Conservation (phyloP, 148 eudicot species). For the Chenopodium quinoa region DNA sequence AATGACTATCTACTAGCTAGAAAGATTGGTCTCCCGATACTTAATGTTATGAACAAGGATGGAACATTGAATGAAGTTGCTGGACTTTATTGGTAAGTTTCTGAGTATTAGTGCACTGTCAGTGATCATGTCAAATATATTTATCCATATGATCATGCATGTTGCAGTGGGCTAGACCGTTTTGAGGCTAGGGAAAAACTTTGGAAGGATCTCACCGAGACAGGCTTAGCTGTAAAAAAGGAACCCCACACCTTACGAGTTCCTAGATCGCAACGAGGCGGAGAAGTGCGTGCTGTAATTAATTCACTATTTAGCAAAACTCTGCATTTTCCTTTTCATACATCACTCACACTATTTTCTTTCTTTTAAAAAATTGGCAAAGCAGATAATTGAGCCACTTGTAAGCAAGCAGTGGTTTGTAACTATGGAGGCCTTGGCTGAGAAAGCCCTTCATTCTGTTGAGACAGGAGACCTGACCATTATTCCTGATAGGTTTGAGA, state of each 20-base stretch:
- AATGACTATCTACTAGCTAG: slow-evolving; percentile 96
- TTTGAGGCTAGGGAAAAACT: slow-evolving; percentile 90
- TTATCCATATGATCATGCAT: slow-evolving; percentile 18
- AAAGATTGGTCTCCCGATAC: slow-evolving; percentile 92
- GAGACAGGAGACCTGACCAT: slow-evolving; percentile 77
- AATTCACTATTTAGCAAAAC: background rate
- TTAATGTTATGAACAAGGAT: slow-evolving; percentile 93
- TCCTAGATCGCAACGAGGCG: slow-evolving; percentile 97
- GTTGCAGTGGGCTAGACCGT: slow-evolving; percentile 86
- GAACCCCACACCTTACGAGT: slow-evolving; percentile 79
- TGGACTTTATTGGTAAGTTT: slow-evolving; percentile 67
- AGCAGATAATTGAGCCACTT: slow-evolving; percentile 88
- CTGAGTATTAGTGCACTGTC: background rate
- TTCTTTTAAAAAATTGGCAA: slow-evolving; percentile 8
- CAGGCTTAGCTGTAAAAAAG: slow-evolving; percentile 82
- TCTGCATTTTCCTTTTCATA: background rate
- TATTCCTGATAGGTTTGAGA: slow-evolving; percentile 94
- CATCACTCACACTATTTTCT: slow-evolving; percentile 9
- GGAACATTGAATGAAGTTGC: slow-evolving; percentile 95
- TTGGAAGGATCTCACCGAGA: slow-evolving; percentile 86
- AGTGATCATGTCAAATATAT: background rate
- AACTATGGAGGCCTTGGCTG: slow-evolving; percentile 90
- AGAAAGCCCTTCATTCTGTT: slow-evolving; percentile 84
- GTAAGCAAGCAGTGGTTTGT: slow-evolving; percentile 99
- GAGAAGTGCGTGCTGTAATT: slow-evolving; percentile 61